These are phyloP conservation scores for Candida silvatica DNA, from an alignment of 805 yeast genomes.

Conservation along the genomic window DNA sequence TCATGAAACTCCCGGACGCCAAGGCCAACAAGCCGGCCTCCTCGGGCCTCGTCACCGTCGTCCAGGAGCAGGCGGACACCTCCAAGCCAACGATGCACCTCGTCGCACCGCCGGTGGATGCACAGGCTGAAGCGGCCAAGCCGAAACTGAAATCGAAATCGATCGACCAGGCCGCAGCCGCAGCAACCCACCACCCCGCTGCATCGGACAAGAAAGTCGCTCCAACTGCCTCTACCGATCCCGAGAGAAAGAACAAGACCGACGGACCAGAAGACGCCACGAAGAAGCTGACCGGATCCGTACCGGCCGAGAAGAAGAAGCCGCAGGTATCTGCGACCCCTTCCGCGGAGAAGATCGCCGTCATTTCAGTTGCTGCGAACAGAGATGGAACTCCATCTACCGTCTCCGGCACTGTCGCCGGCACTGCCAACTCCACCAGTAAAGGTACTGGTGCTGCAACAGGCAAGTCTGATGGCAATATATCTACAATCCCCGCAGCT, in stretches of 20 bases:
- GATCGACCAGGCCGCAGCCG: neutral
- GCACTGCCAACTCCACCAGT: neutral
- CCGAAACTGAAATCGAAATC: too few species aligned
- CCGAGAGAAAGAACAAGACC: too few species aligned
- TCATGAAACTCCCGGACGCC: conserved; percentile 4
- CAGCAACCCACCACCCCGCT: too few species aligned
- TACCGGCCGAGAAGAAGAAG: too few species aligned
- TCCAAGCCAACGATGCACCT: conserved; percentile 15
- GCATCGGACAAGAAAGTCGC: too few species aligned
- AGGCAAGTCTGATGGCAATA: neutral
- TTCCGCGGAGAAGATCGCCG: too few species aligned
- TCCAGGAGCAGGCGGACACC: conserved; percentile 19
- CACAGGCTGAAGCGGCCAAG: neutral
- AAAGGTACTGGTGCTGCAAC: neutral
- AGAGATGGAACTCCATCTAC: neutral
- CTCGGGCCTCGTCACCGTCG: conserved; percentile 19
- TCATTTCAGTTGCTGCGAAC: too few species aligned
- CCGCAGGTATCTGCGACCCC: too few species aligned
- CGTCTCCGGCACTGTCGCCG: neutral
- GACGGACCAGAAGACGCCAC: too few species aligned
- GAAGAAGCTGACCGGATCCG: too few species aligned
- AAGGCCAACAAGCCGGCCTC: conserved; percentile 4
- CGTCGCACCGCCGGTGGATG: conserved; percentile 8
- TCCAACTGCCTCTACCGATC: too few species aligned
- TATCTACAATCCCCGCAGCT: neutral